These are phyloP conservation scores for Saturnispora kantuleensis DNA, from an alignment of 805 yeast species.

Conservation along the genomic window DNA sequence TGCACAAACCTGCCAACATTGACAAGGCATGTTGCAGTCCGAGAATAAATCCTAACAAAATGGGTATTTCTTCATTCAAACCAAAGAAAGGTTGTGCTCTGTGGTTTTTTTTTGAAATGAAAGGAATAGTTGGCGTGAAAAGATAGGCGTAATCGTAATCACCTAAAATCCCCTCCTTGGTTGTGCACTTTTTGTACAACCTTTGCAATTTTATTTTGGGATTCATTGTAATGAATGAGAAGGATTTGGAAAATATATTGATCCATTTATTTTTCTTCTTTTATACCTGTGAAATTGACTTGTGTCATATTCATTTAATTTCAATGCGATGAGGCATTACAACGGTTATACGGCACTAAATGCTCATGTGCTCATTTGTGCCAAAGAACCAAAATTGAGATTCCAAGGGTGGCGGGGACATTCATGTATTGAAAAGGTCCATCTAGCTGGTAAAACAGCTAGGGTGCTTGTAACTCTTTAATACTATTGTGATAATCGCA, in stretches of 20 bases:
- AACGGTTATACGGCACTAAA: too few relatives aligned
- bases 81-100: constrained; percentile 75
- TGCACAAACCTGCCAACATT: constrained; percentile 84
- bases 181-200: constrained; percentile 32
- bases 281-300: too few relatives aligned
- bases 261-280: too few relatives aligned
- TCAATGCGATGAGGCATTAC: not conserved
- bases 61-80: constrained; percentile 68
- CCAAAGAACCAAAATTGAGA: not conserved
- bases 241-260: too few relatives aligned
- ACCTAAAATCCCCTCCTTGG: constrained; percentile 76
- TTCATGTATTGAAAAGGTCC: too few relatives aligned
- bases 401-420: too few relatives aligned
- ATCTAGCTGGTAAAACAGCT: too few relatives aligned
- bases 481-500: too few relatives aligned
- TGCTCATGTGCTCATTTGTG: not conserved
- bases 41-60: constrained; percentile 62
- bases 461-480: too few relatives aligned
- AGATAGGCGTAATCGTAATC: constrained; percentile 75
- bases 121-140: constrained; percentile 76
- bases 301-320: not conserved
- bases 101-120: constrained; percentile 30
- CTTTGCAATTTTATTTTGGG: not conserved
- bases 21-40: constrained; percentile 86
- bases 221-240: not conserved